Base-by-base conservation (phyloP, 2,329 filamentous ascomycete genomes). In the Dothideomycetes sp. region DNA sequence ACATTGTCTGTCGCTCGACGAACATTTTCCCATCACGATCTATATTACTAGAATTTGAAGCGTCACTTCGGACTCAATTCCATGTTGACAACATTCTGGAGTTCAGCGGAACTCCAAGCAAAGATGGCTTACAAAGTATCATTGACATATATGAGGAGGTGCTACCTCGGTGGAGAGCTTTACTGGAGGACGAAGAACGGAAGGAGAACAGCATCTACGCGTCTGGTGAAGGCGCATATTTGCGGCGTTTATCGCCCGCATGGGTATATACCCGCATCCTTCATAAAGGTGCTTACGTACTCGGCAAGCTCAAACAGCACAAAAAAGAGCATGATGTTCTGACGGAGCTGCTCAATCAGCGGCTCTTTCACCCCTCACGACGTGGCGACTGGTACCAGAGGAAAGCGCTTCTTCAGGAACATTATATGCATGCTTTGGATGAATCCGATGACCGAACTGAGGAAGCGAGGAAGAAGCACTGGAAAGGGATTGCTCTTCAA, bases 371-470 rank as follows among this genome's bases (percentile, higher is more conserved):
- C 52, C 71, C 83, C 32, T 77, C 87, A 2, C 75, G 88, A 19
- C 76, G 91, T 31, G 91, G 91, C 0, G 77, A 79, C 1, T 98
- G 91, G 91, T 96, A 96, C 56, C 88, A 95, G 55, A 83, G 91
- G 15, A 94, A 93, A 61, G 91, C 89, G 1, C 66, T 98, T 1
- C 61, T 98, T 2, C 91, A 98, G 63, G 91, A 98, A 57, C 87
- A 93, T 55, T 96, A 98, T 59, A 88, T 96, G 84, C 72, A 78
- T 53, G 66, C 71, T 4, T 55, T 83, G 4, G 69, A 66, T 19
- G 64, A 72, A 0, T 59, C 58, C 2, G 62, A 64, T 3, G 66
- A 61, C 19, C 64, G 67, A 31, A 64, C 56, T 30, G 61, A 69
- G 12, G 77, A 83, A 32, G 61, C 65, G 7, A 81, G 82, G 53